phyloP scores from a whole-genome alignment of 345 rosid species.

The Gossypium arboreum region DNA sequence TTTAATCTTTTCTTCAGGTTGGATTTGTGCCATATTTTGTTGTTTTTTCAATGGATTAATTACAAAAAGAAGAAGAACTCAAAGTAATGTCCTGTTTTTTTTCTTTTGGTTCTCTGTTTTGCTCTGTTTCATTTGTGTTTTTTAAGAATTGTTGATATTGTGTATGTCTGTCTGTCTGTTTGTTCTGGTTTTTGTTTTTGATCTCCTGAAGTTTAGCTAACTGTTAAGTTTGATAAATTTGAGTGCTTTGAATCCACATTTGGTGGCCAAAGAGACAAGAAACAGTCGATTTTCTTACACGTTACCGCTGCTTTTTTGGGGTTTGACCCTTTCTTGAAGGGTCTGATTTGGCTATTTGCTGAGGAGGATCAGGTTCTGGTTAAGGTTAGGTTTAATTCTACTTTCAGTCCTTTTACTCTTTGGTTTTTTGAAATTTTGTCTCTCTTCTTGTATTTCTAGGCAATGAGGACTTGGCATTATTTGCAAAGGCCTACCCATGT shows the following conservation, averaged over 20 bases:
- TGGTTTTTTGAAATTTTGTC: no score
- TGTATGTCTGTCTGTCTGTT: not conserved
- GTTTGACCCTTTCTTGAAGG: conserved; percentile 39
- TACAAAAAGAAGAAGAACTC: not conserved
- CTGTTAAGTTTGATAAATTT: conserved; percentile 27
- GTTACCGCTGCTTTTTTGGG: conserved; percentile 31
- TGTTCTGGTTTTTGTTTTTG: conserved; percentile 19
- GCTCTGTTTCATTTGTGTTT: not conserved
- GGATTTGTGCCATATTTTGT: conserved; percentile 44
- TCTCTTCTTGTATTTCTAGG: no score
- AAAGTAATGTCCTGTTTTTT: not conserved
- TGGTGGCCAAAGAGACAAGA: conserved; percentile 40
- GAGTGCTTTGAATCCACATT: conserved; percentile 17
- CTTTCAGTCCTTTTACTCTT: no score
- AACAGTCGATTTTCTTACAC: conserved; percentile 13
- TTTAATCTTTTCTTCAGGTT: conserved; percentile 32
- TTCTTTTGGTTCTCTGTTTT: not conserved
- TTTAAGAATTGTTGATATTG: not conserved
- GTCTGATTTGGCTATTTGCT: not conserved
- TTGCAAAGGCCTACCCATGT: no score
- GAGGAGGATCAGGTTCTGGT: no score
- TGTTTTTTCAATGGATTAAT: no score
- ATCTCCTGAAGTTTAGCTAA: conserved; percentile 42
- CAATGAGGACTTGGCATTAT: no score
- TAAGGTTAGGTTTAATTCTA: no score